Evolutionary conservation across 257 asterid species (phyloP).

Genomic region (Rauvolfia tetraphylla): DNA sequence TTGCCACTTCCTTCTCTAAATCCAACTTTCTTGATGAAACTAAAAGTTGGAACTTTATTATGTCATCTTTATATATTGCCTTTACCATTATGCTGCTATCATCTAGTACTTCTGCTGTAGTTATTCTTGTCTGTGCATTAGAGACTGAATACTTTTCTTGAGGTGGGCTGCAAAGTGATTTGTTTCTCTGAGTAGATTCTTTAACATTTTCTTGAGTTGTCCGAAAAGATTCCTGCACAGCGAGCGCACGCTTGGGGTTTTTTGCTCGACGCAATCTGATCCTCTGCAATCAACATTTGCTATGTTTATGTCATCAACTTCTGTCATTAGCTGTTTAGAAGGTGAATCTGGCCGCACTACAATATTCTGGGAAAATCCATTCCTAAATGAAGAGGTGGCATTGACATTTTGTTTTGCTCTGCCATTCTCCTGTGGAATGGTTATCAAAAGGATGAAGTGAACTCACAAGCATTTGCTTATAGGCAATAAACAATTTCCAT

Average conservation of each 20-base stretch:
- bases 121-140: not conserved
- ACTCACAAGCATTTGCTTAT: no score
- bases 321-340: not conserved
- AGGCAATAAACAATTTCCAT: no score
- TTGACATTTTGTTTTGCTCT: not conserved
- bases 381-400: not conserved
- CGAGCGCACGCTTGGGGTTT: not conserved
- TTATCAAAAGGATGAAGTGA: not conserved
- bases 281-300: not conserved
- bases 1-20: conserved; percentile 17
- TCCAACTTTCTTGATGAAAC: not conserved
- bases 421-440: not conserved
- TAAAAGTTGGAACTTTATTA: conserved; percentile 13
- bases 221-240: not conserved
- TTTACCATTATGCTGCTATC: not conserved
- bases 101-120: not conserved
- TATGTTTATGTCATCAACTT: not conserved
- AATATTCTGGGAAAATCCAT: not conserved
- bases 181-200: not conserved
- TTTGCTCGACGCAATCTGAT: not conserved
- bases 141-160: not conserved
- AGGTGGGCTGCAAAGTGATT: not conserved
- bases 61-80: conserved; percentile 7
- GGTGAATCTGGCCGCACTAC: not conserved
- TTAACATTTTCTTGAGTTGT: not conserved